A percentile compares a stretch with the other conserved stretches of the same genome.
Conservation (phyloP, 2,329 filamentous ascomycete species). For the Sclerotinia minor region DNA sequence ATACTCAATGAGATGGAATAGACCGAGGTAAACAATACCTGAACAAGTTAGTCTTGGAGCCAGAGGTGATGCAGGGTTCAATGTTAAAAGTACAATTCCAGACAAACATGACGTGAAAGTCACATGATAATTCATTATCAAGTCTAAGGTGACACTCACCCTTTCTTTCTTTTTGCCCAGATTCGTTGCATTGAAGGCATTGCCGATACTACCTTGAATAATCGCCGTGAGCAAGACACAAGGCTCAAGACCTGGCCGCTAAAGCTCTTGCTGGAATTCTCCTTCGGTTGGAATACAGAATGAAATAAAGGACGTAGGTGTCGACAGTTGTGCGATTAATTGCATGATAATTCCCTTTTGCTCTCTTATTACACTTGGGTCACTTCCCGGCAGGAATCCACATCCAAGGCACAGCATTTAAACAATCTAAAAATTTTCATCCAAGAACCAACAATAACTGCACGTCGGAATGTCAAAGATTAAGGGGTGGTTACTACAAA, state of each 20-base stretch:
- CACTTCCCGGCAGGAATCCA: background rate
- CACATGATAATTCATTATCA: background rate
- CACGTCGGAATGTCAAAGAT: background rate
- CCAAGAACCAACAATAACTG: background rate
- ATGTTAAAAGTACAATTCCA: background rate
- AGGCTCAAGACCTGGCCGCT: background rate
- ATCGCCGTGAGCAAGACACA: background rate
- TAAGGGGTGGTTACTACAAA: background rate
- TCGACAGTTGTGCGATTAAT: background rate
- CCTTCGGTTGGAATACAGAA: background rate
- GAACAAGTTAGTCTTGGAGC: conserved; percentile 2
- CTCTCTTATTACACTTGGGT: background rate
- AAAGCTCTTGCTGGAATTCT: background rate
- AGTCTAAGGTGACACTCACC: background rate
- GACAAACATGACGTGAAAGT: background rate
- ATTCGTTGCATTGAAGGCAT: background rate
- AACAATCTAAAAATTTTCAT: background rate
- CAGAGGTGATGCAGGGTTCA: conserved; percentile 8
- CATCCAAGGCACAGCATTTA: background rate
- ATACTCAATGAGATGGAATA: background rate
- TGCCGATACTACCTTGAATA: background rate
- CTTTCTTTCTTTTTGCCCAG: no score
- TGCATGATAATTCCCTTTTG: background rate
- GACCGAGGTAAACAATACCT: conserved; percentile 10
- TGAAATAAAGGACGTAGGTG: background rate